phyloP scores from a whole-genome alignment of 805 yeast genomes.

The Vanderwaltozyma polyspora region DNA sequence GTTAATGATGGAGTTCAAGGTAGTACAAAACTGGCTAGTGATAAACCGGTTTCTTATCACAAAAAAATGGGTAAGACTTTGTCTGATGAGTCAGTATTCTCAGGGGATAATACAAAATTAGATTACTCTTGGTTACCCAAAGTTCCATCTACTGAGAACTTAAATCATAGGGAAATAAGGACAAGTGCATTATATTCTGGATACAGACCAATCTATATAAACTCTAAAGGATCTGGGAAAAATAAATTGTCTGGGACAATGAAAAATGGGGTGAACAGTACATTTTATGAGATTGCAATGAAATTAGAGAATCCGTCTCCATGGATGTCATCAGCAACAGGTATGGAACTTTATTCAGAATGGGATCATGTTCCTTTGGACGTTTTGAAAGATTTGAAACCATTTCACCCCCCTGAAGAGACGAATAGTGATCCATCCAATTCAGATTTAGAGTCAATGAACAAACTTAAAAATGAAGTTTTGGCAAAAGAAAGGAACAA shows the following conservation, averaged over 20 bases:
- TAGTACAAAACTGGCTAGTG: no score
- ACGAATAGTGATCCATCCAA: not conserved
- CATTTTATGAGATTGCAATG: constrained; percentile 24
- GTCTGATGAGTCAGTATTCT: not conserved
- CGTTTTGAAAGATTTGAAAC: constrained; percentile 21
- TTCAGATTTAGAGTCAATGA: constrained; percentile 6
- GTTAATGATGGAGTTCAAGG: not conserved
- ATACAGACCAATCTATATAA: constrained; percentile 23
- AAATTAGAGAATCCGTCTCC: constrained; percentile 22
- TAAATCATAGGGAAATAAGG: constrained; percentile 18
- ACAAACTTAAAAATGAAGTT: constrained; percentile 8
- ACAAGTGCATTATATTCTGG: constrained; percentile 22
- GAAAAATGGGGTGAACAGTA: constrained; percentile 10
- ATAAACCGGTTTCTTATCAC: no score
- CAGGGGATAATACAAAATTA: not conserved
- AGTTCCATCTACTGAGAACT: constrained; percentile 19
- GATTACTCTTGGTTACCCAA: constrained; percentile 24
- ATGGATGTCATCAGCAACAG: constrained; percentile 30
- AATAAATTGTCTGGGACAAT: not conserved
- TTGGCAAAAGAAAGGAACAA: constrained; percentile 13
- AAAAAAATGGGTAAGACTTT: no score
- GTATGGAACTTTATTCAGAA: constrained; percentile 26
- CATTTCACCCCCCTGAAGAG: constrained; percentile 15
- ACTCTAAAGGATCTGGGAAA: constrained; percentile 2
- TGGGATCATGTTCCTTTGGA: constrained; percentile 27